Base-by-base conservation (phyloP, 352 stramenopile genomes). In the Nothophytophthora sp. region DNA sequence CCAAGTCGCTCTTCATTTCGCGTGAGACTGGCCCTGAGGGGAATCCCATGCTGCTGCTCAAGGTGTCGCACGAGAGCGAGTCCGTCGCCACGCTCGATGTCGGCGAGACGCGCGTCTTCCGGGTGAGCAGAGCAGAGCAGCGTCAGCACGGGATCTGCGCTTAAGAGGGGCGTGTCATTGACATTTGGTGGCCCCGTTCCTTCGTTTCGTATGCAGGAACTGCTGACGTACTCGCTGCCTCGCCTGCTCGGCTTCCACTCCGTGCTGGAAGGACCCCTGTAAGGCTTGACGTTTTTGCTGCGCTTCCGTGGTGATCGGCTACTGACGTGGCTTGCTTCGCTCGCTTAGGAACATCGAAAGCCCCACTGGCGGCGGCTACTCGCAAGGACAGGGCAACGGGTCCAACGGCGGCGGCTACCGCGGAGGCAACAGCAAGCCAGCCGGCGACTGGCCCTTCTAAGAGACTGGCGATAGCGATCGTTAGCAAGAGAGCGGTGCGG, bases 381-480 rank as follows among this genome's bases (percentile, higher is more conserved):
- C 51, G 18, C 52, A 64, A 33, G 51, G 50, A 39, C 55, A 42
- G 40, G 56, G 46, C 25, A 72, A 60, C 43, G 53, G 68, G 37
- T 59, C 62, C 29, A 77, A 61, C 41, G 54, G 38, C 41, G 54
- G 38, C 41, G 57, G 59, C 54, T 68, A 71, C 43, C 63, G 58
- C 34, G 53, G 58, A 18, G 62, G 55, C 24, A 76, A 63, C 44
- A 68, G 47, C 32, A 81, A 81, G 44, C 63, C 77, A 36, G 74
- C 71, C 27, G 72, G 70, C n/a, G 79, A 90, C 36, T 92, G 81
- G 81, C 81, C 81, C 12, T 92, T 92, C 51, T 90, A 83, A 69
- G 15, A 20, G 22, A 32, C n/a, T 29, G 37, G 33, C 23, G 39
- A 18, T n/a, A 48, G 18, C 13, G 19, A 27, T 23, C 2, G 10